Evolutionary conservation across 2,329 filamentous ascomycete species (phyloP).

Genomic region (Daldinia sp.): DNA sequence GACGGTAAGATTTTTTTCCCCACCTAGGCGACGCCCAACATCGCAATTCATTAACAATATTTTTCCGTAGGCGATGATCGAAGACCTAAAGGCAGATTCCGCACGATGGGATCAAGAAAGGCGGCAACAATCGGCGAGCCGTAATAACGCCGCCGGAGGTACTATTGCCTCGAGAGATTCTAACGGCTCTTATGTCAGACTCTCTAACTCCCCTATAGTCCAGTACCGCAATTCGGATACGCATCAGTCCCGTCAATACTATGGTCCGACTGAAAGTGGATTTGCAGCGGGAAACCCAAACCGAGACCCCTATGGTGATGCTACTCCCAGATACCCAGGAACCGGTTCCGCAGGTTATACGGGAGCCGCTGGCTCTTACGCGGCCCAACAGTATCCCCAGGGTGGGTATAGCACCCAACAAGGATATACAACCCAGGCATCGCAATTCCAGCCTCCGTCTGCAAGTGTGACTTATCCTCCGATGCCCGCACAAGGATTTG

Average conservation of each 20-base stretch:
- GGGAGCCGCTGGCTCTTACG: conserved; percentile 53
- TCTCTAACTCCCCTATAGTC: conserved; percentile 67
- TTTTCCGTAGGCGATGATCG: conserved; percentile 65
- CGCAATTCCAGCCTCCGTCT: conserved; percentile 42
- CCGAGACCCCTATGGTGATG: conserved; percentile 51
- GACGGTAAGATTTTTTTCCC: conserved; percentile 63
- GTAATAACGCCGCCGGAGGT: conserved; percentile 65
- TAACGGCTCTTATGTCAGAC: conserved; percentile 57
- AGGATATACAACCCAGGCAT: conserved; percentile 42
- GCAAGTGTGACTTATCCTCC: conserved; percentile 41
- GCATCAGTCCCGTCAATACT: conserved; percentile 55
- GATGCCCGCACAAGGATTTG: conserved; percentile 42
- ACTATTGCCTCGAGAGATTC: conserved; percentile 64
- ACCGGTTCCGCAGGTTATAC: conserved; percentile 59
- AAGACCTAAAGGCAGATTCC: conserved; percentile 69
- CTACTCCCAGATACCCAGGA: conserved; percentile 59
- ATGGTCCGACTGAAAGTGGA: conserved; percentile 54
- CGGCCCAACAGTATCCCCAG: conserved; percentile 45
- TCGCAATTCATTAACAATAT: conserved; percentile 34
- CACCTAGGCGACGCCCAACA: not conserved
- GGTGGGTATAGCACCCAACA: conserved; percentile 44
- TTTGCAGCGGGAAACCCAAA: conserved; percentile 37
- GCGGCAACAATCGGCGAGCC: conserved; percentile 60
- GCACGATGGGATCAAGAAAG: conserved; percentile 69
- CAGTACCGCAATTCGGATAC: conserved; percentile 66